These are phyloP conservation scores for Moniliophthora roreri DNA, from an alignment of 1,284 basidiomycete genomes.

Conservation along the genomic window DNA sequence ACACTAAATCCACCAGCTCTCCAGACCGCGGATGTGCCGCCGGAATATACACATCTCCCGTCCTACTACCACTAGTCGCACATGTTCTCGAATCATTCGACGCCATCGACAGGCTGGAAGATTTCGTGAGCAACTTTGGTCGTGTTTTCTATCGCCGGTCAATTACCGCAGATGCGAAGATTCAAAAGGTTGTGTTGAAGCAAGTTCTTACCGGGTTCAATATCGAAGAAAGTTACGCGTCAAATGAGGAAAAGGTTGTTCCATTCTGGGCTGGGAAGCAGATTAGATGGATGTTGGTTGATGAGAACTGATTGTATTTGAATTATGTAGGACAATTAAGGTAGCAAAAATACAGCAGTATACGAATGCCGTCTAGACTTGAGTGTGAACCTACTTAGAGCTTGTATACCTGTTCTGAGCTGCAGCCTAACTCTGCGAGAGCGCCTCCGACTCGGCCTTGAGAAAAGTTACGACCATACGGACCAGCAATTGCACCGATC, in stretches of 20 bases:
- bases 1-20: slow-evolving; percentile 77
- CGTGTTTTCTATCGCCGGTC: slow-evolving; percentile 73
- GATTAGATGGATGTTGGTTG: slow-evolving; percentile 79
- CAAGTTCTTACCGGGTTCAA: slow-evolving; percentile 12
- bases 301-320: not conserved
- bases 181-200: slow-evolving; percentile 21
- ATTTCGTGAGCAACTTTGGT: slow-evolving; percentile 78
- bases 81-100: slow-evolving; percentile 85
- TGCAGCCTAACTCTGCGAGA: slow-evolving; percentile 64
- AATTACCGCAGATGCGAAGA: slow-evolving; percentile 17
- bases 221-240: slow-evolving; percentile 52
- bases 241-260: slow-evolving; percentile 63
- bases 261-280: slow-evolving; percentile 93
- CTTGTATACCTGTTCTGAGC: slow-evolving; percentile 68
- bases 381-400: slow-evolving; percentile 35
- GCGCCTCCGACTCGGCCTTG: slow-evolving; percentile 72
- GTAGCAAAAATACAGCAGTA: no score
- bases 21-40: slow-evolving; percentile 84
- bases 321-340: no score
- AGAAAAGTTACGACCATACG: slow-evolving; percentile 71
- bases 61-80: slow-evolving; percentile 86
- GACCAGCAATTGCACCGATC: slow-evolving; percentile 72
- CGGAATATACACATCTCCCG: slow-evolving; percentile 90
- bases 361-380: not conserved
- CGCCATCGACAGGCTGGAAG: slow-evolving; percentile 78